Conservation (phyloP, 768 basidiomycete genomes). For the Panus rudis region DNA sequence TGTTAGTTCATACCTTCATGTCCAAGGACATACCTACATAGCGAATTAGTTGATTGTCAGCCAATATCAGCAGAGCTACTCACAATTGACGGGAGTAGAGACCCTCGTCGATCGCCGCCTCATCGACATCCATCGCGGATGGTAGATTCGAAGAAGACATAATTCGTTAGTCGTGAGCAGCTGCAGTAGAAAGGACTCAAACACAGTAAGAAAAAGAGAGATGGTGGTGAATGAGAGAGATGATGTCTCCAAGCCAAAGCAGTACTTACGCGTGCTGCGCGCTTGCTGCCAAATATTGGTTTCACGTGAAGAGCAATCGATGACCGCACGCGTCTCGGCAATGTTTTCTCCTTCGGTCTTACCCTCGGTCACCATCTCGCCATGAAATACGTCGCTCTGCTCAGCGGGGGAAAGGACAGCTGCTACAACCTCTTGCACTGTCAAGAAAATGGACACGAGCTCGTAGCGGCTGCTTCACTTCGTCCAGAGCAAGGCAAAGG, state of each 20-base stretch:
- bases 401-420: constrained; percentile 97
- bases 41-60: constrained; percentile 10
- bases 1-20: constrained; percentile 73
- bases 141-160: constrained; percentile 33
- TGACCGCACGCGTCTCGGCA: too few relatives aligned
- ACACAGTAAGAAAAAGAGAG: constrained; percentile 4
- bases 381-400: constrained; percentile 91
- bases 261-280: too few relatives aligned
- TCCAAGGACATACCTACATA: constrained; percentile 81
- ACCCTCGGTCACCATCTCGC: too few relatives aligned
- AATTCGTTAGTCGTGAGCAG: constrained; percentile 9
- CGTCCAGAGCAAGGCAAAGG: constrained; percentile 83
- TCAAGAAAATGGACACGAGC: constrained; percentile 74
- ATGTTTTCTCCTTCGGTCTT: too few relatives aligned
- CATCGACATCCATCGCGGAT: constrained; percentile 79
- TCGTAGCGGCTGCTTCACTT: constrained; percentile 84
- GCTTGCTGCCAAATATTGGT: too few relatives aligned
- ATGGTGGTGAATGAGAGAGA: constrained; percentile 10
- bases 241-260: too few relatives aligned
- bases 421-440: constrained; percentile 95
- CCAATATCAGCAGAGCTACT: constrained; percentile 26
- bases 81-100: constrained; percentile 91
- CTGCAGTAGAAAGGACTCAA: constrained; percentile 1
- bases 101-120: constrained; percentile 86
- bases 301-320: too few relatives aligned